These are phyloP conservation scores for Mycogone perniciosa DNA, from an alignment of 2,329 filamentous ascomycete genomes.

Conservation along the genomic window DNA sequence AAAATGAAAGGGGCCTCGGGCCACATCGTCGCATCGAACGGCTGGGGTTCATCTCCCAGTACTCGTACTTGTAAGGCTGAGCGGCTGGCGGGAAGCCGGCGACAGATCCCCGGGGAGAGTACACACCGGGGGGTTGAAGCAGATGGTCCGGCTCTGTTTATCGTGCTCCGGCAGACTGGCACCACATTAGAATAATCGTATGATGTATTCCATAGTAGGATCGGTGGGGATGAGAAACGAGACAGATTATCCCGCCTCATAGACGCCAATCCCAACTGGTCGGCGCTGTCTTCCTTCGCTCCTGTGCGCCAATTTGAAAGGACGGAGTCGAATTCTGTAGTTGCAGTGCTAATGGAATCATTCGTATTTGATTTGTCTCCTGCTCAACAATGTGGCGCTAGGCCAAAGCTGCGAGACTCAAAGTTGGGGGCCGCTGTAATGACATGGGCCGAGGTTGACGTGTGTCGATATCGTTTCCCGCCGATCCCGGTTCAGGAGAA, in stretches of 20 bases:
- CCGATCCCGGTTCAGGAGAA: not conserved
- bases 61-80: conserved; percentile 10
- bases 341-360: no score
- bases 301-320: not conserved
- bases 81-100: conserved; percentile 1
- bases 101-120: conserved; percentile 3
- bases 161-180: not conserved
- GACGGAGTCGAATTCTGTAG: no score
- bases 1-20: not conserved
- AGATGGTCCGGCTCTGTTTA: not conserved
- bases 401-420: not conserved
- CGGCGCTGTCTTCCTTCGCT: not conserved
- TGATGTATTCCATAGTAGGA: no score
- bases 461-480: not conserved
- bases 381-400: not conserved
- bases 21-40: not conserved
- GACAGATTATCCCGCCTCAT: no score
- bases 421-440: no score
- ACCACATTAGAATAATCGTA: not conserved
- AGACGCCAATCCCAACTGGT: no score
- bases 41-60: not conserved
- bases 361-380: no score
- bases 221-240: no score
- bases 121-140: not conserved
- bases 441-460: not conserved